These are phyloP conservation scores for Alternaria incomplexa DNA, from an alignment of 2,329 filamentous ascomycete species.

Conservation along the genomic window DNA sequence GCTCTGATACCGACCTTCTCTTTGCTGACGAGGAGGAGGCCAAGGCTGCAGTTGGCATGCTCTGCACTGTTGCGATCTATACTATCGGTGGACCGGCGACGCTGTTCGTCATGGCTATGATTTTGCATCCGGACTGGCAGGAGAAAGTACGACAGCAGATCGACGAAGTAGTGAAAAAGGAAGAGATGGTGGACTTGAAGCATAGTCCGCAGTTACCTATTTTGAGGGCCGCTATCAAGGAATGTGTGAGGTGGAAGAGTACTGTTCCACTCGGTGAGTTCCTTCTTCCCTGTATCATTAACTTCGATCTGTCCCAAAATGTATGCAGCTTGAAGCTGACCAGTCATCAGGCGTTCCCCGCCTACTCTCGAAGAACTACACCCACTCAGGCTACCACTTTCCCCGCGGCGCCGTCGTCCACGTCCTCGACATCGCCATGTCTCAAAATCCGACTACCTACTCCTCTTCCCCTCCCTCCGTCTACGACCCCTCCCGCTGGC, in stretches of 20 bases:
- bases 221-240: background rate
- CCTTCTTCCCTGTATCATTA: background rate
- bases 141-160: background rate
- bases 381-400: background rate
- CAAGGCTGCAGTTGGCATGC: background rate
- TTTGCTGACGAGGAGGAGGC: background rate
- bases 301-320: rapidly evolving
- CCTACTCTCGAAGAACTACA: background rate
- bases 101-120: background rate
- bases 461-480: background rate
- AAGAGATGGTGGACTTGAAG: background rate
- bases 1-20: background rate
- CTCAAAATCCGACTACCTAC: background rate
- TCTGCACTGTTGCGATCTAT: background rate
- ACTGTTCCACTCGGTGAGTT: background rate
- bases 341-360: background rate
- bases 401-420: background rate
- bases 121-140: background rate
- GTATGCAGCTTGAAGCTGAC: background rate
- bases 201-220: background rate
- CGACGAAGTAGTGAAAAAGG: background rate
- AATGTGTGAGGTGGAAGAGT: background rate
- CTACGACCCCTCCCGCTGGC: background rate
- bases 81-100: background rate
- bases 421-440: background rate